Conservation (phyloP, 1,139 yeast genomes). For the Pichia sp. region DNA sequence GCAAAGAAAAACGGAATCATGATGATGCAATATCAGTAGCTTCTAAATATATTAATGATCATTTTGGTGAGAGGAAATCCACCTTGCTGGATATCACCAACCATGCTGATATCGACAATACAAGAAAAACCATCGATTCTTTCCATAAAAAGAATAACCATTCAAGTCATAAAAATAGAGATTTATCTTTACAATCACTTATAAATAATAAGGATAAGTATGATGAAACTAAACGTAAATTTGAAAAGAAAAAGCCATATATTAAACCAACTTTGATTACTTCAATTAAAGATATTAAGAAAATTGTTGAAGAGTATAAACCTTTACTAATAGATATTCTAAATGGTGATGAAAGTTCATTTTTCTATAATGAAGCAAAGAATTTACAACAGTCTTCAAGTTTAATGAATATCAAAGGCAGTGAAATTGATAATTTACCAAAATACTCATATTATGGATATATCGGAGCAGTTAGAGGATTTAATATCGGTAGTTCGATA, state of each 20-base stretch:
- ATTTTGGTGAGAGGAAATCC: neutral
- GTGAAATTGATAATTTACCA: constrained; percentile 43
- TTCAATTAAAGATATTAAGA: constrained; percentile 22
- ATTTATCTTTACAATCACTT: neutral
- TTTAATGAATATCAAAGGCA: constrained; percentile 40
- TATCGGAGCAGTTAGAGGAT: constrained; percentile 54
- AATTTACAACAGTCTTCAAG: constrained; percentile 33
- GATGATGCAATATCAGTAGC: neutral
- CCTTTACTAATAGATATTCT: constrained; percentile 38
- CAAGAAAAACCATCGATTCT: neutral
- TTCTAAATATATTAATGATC: neutral
- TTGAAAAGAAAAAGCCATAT: constrained; percentile 12
- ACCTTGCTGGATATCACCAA: neutral
- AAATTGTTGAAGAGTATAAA: constrained; percentile 31
- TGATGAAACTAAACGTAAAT: constrained; percentile 18
- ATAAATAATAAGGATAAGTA: constrained; percentile 11
- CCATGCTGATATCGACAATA: neutral
- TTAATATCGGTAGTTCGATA: constrained; percentile 30
- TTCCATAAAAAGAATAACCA: constrained; percentile 1
- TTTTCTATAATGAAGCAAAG: constrained; percentile 45
- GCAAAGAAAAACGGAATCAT: neutral
- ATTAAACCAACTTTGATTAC: constrained; percentile 16
- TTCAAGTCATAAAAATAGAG: neutral
- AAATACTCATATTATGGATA: constrained; percentile 51
- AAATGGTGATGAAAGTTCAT: constrained; percentile 39